Percentiles rank a stretch among this genome's conserved stretches.
phyloP scores from a whole-genome alignment of 2,329 filamentous ascomycete species.

The Botryosphaeria dothidea region DNA sequence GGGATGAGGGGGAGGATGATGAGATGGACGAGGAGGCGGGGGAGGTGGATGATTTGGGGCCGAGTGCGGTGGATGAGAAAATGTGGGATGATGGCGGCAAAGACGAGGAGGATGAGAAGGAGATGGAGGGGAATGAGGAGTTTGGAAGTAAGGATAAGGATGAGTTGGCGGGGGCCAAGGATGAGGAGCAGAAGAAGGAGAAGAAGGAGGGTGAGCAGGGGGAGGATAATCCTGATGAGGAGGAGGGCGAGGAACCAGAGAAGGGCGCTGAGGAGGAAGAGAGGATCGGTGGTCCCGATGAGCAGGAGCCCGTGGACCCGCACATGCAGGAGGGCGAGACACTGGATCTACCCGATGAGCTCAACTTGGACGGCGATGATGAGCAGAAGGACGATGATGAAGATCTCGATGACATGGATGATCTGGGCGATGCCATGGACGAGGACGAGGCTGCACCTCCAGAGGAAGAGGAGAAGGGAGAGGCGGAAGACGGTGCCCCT shows the following conservation, averaged over 20 bases:
- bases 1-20: slow-evolving; percentile 59
- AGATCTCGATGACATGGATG: slow-evolving; percentile 53
- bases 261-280: slow-evolving; percentile 62
- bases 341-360: slow-evolving; percentile 82
- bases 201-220: slow-evolving; percentile 67
- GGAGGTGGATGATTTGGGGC: slow-evolving; percentile 86
- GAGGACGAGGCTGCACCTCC: slow-evolving; percentile 42
- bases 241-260: slow-evolving; percentile 53
- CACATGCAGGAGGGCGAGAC: slow-evolving; percentile 80
- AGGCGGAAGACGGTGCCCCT: slow-evolving; percentile 35
- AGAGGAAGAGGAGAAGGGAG: slow-evolving; percentile 37
- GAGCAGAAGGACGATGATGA: slow-evolving; percentile 46
- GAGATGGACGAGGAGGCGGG: slow-evolving; percentile 85
- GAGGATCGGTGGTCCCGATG: slow-evolving; percentile 64
- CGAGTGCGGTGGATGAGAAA: slow-evolving; percentile 92
- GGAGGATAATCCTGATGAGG: slow-evolving; percentile 58
- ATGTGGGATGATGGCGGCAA: slow-evolving; percentile 90
- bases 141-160: slow-evolving; percentile 51
- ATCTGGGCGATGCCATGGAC: slow-evolving; percentile 40
- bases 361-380: slow-evolving; percentile 73
- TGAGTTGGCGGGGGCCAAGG: slow-evolving; percentile 48
- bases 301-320: slow-evolving; percentile 67
- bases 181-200: slow-evolving; percentile 43
- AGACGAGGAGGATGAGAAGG: slow-evolving; percentile 76
- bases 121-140: slow-evolving; percentile 68